Conservation (phyloP, 352 stramenopile species). For the Globisporangium camurandrum region DNA sequence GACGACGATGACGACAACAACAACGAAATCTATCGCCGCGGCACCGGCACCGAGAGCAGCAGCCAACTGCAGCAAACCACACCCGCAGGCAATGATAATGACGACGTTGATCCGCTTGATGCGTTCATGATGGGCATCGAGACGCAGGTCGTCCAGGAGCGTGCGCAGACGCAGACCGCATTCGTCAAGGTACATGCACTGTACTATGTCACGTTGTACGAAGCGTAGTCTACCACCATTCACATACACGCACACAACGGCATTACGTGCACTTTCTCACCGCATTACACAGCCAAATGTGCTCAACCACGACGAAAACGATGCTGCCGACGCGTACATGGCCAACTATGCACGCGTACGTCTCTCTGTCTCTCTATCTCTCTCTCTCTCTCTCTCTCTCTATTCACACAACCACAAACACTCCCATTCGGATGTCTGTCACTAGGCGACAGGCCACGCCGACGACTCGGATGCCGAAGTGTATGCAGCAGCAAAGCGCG, state of each 20-base stretch:
- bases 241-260: no score
- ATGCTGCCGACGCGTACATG: constrained; percentile 19
- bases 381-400: background rate
- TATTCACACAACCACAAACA: background rate
- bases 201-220: no score
- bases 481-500: constrained; percentile 47
- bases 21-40: no score
- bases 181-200: constrained; percentile 24
- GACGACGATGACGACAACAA: constrained; percentile 41
- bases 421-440: background rate
- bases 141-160: constrained; percentile 54
- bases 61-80: background rate
- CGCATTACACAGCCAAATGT: constrained; percentile 8
- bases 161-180: constrained; percentile 13
- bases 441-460: constrained; percentile 16
- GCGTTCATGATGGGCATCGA: constrained; percentile 83
- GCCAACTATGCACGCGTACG: constrained; percentile 13
- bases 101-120: constrained; percentile 77
- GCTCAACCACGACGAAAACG: constrained; percentile 17
- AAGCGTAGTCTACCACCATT: no score
- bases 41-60: no score
- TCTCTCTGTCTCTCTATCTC: background rate
- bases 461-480: constrained; percentile 75
- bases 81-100: constrained; percentile 1
- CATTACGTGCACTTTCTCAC: background rate